Evolutionary conservation across 805 yeast genomes (phyloP).

Genomic region (Saccharomyces kudriavzevii): DNA sequence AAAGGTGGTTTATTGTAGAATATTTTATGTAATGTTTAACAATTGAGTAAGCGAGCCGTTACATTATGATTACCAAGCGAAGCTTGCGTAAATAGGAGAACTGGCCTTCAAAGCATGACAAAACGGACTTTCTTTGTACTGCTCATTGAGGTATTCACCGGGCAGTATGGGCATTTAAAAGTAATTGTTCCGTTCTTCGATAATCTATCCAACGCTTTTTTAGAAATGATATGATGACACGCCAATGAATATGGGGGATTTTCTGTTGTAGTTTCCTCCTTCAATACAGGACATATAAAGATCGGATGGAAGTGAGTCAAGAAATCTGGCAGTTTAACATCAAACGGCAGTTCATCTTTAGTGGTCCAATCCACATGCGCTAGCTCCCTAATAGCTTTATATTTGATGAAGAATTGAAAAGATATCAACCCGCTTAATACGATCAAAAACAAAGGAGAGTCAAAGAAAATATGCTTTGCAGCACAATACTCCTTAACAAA

Average conservation of each 20-base stretch:
- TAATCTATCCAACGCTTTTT: conserved; percentile 43
- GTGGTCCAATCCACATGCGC: conserved; percentile 44
- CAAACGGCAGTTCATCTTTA: conserved; percentile 53
- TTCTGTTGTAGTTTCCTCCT: conserved; percentile 52
- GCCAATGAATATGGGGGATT: conserved; percentile 59
- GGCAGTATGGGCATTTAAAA: conserved; percentile 71
- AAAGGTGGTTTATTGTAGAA: conserved; percentile 17
- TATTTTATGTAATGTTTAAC: too few relatives aligned
- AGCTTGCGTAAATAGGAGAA: not conserved
- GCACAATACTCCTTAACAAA: conserved; percentile 46
- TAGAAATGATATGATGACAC: conserved; percentile 57
- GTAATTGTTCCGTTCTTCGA: conserved; percentile 35
- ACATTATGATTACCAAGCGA: not conserved
- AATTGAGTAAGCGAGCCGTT: not conserved
- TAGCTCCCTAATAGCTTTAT: conserved; percentile 29
- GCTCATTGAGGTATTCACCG: conserved; percentile 38
- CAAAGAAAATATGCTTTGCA: conserved; percentile 40
- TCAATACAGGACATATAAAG: conserved; percentile 64
- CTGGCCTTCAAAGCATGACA: conserved; percentile 20
- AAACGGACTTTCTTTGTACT: conserved; percentile 40
- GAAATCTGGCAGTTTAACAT: conserved; percentile 44
- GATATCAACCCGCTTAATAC: conserved; percentile 47
- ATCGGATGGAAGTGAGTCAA: conserved; percentile 51
- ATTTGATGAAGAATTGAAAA: conserved; percentile 45
- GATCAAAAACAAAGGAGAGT: conserved; percentile 45